Conservation (phyloP, 768 basidiomycete species). For the Kwoniella botswanensis region DNA sequence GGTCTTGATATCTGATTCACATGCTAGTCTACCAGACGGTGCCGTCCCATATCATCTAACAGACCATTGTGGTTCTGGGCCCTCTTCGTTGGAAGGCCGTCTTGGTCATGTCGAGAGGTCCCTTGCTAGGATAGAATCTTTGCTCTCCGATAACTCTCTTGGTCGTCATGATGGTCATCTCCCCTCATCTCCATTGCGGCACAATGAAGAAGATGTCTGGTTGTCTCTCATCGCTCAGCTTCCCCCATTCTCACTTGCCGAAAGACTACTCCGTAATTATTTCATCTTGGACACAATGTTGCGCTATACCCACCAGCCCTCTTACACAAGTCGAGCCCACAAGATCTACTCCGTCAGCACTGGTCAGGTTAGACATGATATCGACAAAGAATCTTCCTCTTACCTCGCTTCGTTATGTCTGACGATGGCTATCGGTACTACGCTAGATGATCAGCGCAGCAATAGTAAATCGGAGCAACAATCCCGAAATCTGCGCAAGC, state of each 20-base stretch:
- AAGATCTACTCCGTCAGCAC: background rate
- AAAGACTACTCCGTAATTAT: background rate
- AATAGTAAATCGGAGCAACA: background rate
- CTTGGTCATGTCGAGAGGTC: background rate
- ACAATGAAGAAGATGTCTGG: background rate
- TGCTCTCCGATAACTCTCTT: background rate
- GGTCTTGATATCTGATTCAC: background rate
- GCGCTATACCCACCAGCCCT: background rate
- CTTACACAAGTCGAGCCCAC: background rate
- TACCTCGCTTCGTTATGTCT: slow-evolving; percentile 17
- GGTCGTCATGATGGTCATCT: background rate
- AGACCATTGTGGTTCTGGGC: background rate
- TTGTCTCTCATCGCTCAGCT: background rate
- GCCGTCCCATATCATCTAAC: background rate
- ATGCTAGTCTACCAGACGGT: background rate
- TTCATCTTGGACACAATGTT: background rate
- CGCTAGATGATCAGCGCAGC: background rate
- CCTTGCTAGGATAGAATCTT: background rate
- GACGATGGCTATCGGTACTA: slow-evolving; percentile 11
- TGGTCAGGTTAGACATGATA: background rate
- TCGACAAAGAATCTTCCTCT: background rate
- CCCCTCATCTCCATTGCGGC: background rate
- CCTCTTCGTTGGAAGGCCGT: background rate
- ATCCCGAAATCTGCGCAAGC: background rate
- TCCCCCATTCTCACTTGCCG: background rate